Percentiles rank a stretch among this genome's conserved stretches.
Evolutionary conservation across 2,329 filamentous ascomycete species (phyloP).

Genomic region (Penicillium fuscoglaucum): DNA sequence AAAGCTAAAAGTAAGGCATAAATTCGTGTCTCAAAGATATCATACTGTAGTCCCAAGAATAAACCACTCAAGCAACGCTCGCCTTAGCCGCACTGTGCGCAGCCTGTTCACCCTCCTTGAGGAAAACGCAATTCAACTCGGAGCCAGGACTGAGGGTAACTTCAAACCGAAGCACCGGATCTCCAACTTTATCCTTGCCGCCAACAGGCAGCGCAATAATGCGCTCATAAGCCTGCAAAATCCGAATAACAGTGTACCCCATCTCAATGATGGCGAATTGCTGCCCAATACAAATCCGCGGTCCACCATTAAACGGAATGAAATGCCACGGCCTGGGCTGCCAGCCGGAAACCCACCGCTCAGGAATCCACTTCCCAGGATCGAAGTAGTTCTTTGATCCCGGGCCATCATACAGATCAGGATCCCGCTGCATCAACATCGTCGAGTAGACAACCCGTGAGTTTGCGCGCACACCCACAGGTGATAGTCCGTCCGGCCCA

Average conservation of each 20-base stretch:
- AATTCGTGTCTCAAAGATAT: background rate
- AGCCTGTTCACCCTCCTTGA: conserved; percentile 28
- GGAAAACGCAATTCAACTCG: conserved; percentile 44
- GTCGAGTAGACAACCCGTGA: conserved; percentile 54
- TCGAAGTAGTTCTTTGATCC: conserved; percentile 41
- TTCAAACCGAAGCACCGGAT: conserved; percentile 40
- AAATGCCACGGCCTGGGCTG: conserved; percentile 56
- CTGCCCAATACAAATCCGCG: conserved; percentile 58
- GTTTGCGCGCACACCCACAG: conserved; percentile 50
- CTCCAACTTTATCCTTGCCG: conserved; percentile 37
- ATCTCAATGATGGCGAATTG: conserved; percentile 62
- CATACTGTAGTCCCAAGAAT: background rate
- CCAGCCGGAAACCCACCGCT: conserved; percentile 53
- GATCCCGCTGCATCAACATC: conserved; percentile 53
- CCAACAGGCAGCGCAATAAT: conserved; percentile 36
- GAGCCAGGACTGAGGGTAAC: conserved; percentile 41
- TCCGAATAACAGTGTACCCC: conserved; percentile 50
- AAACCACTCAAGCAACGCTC: background rate
- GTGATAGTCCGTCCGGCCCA: conserved; percentile 47
- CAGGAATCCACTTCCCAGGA: conserved; percentile 49
- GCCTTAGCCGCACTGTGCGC: background rate
- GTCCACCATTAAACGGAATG: conserved; percentile 56
- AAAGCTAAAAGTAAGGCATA: background rate
- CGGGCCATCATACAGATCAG: conserved; percentile 50
- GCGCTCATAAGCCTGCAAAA: conserved; percentile 45